phyloP scores from a whole-genome alignment of 2,329 filamentous ascomycete species.

The Pseudocercospora musae region DNA sequence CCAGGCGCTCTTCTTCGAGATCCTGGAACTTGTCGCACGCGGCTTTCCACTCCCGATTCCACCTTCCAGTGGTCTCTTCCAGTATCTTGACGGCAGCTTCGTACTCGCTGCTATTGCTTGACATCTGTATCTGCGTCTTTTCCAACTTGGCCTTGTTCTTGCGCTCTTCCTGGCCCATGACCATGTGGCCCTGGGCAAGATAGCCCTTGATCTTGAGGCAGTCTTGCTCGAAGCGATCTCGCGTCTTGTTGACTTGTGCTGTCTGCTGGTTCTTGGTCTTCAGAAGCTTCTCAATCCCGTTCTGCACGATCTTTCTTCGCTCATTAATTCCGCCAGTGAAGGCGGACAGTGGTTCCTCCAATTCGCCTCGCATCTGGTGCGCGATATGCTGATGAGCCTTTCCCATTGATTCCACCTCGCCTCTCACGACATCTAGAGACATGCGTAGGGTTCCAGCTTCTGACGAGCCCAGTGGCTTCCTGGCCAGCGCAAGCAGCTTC shows the following conservation, averaged over 20 bases:
- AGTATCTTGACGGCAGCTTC: slow-evolving; percentile 88
- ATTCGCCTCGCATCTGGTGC: slow-evolving; percentile 88
- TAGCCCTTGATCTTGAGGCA: slow-evolving; percentile 98
- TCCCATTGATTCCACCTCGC: slow-evolving; percentile 87
- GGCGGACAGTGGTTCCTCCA: slow-evolving; percentile 88
- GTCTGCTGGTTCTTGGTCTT: slow-evolving; percentile 94
- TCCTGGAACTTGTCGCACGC: slow-evolving; percentile 99
- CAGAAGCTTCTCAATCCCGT: slow-evolving; percentile 86
- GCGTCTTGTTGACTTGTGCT: slow-evolving; percentile 84
- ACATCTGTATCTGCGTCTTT: slow-evolving; percentile 95
- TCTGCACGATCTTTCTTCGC: slow-evolving; percentile 91
- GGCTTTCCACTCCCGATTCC: slow-evolving; percentile 98
- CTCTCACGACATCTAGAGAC: slow-evolving; percentile 83
- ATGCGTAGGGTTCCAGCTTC: slow-evolving; percentile 79
- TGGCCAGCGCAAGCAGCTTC: slow-evolving; percentile 79
- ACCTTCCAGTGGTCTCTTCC: slow-evolving; percentile 89
- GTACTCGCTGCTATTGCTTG: slow-evolving; percentile 87
- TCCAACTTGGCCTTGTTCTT: slow-evolving; percentile 99
- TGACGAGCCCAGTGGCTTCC: slow-evolving; percentile 83
- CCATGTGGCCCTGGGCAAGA: slow-evolving; percentile 97
- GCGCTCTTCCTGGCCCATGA: slow-evolving; percentile 98
- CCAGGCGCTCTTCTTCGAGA: slow-evolving; percentile 91
- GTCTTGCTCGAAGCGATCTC: slow-evolving; percentile 95
- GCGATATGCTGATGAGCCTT: slow-evolving; percentile 91
- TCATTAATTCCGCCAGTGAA: slow-evolving; percentile 97